Conservation (phyloP, 306 rosid genomes). For the Elaeagnus macrophylla region DNA sequence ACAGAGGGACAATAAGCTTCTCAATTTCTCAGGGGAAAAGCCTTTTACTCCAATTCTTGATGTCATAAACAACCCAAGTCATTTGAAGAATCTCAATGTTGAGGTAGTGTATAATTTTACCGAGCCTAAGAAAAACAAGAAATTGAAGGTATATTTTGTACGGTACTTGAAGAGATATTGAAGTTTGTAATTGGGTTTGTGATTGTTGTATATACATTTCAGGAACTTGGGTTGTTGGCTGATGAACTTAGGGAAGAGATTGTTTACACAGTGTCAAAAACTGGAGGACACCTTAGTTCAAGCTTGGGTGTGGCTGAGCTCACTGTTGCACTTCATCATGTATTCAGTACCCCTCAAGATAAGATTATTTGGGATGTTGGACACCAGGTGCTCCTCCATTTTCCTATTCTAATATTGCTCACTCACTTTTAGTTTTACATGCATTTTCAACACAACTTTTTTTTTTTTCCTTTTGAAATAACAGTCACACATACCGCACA, state of each 20-base stretch:
- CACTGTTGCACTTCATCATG: conserved; percentile 63
- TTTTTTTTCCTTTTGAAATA: no score
- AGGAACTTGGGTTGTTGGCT: conserved; percentile 46
- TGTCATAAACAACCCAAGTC: conserved; percentile 44
- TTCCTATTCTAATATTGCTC: neutral
- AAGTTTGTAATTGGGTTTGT: neutral
- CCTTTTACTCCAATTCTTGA: conserved; percentile 56
- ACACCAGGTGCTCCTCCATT: conserved; percentile 36
- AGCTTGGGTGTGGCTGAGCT: conserved; percentile 60
- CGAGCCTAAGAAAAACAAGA: neutral
- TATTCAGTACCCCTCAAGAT: conserved; percentile 50
- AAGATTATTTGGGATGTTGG: conserved; percentile 74
- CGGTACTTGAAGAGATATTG: neutral
- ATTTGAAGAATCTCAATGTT: conserved; percentile 46
- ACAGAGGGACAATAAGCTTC: conserved; percentile 1
- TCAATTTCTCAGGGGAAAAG: conserved; percentile 49
- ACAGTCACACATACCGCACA: no score
- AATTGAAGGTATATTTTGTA: neutral
- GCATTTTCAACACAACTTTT: no score
- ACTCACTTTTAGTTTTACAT: neutral
- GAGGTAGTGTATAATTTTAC: conserved; percentile 19
- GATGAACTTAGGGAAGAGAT: conserved; percentile 50
- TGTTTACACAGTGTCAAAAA: conserved; percentile 46
- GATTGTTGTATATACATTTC: neutral
- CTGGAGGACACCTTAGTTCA: conserved; percentile 55